Evolutionary conservation across 768 basidiomycete species (phyloP), one percentile per base, ranked within the genome.

Genomic region (Leccinellum rugosiceps): DNA sequence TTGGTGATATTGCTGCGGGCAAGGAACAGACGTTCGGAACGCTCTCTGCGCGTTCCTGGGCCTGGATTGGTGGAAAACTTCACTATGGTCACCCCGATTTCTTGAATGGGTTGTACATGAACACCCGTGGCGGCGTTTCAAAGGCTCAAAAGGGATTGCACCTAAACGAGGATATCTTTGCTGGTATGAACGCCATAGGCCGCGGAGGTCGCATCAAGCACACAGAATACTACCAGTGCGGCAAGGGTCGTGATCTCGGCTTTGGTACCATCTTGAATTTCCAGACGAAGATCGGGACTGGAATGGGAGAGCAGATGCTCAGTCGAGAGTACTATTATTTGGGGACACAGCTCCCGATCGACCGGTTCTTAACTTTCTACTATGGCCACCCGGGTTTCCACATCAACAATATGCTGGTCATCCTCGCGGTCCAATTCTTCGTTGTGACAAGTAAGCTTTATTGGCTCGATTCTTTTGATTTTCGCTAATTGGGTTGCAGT

Each of bases 11-110:
- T 46, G 97, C 97, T 43, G 97, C 97, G 59, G 95, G 97, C 17
- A 98, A 99, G 80, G 97, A 99, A 75, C 97, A 98, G 74, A 99
- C 97, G 38, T 99, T 99, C 73, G 97, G 97, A 71, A 98, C 97
- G 1, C 85, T 99, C 60, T 84, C 93, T n/a, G 96, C 95, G 13
- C 86, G 97, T 50, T 88, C 92, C 2, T 87, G 96, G 79, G 92
- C 96, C 1, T 98, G 93, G 90, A 92, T 98, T 60, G 96, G 96
- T 38, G 97, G 97, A 50, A 98, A 98, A 73, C 82, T 99, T 58
- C 97, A 98, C 72, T 99, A 99, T 70, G 97, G 97, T 63, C 97
- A 98, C 73, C 97, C 97, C 11, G 97, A 99, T 83, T 98, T 99
- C 86, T 80, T 99, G 63, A 97, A 98, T 72, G 96, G 87, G 43